Percentiles rank a stretch among this genome's conserved stretches.
Conservation (phyloP, 2,329 filamentous ascomycete species). For the Zasmidium cellare region DNA sequence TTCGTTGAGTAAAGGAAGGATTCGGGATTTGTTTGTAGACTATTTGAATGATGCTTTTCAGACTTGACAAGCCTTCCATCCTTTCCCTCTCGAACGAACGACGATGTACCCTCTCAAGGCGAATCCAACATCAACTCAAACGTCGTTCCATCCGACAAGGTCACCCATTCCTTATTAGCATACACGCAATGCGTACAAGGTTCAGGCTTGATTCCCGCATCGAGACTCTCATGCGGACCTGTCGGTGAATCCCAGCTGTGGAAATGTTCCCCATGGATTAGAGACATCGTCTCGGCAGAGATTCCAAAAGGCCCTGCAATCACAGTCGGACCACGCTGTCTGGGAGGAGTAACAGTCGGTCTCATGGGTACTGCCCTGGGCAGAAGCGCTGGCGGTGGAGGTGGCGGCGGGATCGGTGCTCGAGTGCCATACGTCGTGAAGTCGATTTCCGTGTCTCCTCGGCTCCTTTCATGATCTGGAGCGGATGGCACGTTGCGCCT, state of each 20-base stretch:
- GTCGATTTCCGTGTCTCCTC: too few relatives aligned
- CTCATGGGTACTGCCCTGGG: background rate
- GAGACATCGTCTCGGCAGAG: background rate
- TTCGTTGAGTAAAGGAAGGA: slow-evolving; percentile 40
- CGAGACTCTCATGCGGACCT: background rate
- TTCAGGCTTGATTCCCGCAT: background rate
- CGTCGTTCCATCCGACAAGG: background rate
- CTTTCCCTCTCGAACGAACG: too few relatives aligned
- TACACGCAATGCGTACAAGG: background rate
- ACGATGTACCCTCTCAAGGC: background rate
- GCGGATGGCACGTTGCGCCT: too few relatives aligned
- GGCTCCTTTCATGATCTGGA: too few relatives aligned
- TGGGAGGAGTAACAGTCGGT: background rate
- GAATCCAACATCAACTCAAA: background rate
- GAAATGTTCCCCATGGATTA: background rate
- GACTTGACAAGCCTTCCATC: slow-evolving; percentile 16
- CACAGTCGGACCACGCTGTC: background rate
- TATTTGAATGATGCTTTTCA: slow-evolving; percentile 43
- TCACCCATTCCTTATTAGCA: background rate
- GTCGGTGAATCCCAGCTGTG: background rate
- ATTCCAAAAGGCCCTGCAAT: background rate
- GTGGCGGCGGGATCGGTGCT: background rate
- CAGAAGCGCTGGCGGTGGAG: background rate
- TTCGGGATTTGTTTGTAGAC: slow-evolving; percentile 42
- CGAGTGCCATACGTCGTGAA: background rate